A percentile compares a stretch with the other conserved stretches of the same genome.
phyloP scores from a whole-genome alignment of 306 rosid species.

The Betula pendula region DNA sequence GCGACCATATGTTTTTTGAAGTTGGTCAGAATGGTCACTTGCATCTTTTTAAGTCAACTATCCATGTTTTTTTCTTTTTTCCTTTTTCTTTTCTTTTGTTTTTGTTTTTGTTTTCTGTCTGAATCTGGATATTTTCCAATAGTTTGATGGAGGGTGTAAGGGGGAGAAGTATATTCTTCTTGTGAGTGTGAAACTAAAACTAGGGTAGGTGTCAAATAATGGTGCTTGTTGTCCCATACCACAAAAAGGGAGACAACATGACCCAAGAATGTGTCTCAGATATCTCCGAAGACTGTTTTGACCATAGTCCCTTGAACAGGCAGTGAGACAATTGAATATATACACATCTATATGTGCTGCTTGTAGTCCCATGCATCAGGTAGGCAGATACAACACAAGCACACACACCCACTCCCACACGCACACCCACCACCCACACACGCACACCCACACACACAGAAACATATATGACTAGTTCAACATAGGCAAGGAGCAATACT shows the following conservation, averaged over 20 bases:
- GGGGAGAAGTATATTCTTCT: not conserved
- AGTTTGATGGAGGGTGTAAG: not conserved
- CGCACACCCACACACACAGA: not conserved
- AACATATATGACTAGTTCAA: constrained; percentile 17
- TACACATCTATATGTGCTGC: not conserved
- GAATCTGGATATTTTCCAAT: not conserved
- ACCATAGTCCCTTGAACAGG: not conserved
- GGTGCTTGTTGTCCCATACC: not conserved
- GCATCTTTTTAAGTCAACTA: not conserved
- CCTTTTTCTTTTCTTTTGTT: not conserved
- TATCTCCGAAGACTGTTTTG: not conserved
- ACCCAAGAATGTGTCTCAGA: not conserved
- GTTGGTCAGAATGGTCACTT: not conserved
- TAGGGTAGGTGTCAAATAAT: not conserved
- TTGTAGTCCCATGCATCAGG: not conserved
- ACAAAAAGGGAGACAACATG: not conserved
- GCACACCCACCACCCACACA: not conserved
- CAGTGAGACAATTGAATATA: not conserved
- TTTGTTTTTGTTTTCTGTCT: not conserved
- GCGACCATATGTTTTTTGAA: not conserved
- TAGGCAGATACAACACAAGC: not conserved
- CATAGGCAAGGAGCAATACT: constrained; percentile 15
- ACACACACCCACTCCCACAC: not conserved
- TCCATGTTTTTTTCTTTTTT: no score
- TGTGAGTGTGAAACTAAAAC: not conserved